Percentiles rank a stretch among this genome's conserved stretches.
These are phyloP conservation scores for Henningerozyma blattae DNA, from an alignment of 805 yeast species.

Conservation along the genomic window DNA sequence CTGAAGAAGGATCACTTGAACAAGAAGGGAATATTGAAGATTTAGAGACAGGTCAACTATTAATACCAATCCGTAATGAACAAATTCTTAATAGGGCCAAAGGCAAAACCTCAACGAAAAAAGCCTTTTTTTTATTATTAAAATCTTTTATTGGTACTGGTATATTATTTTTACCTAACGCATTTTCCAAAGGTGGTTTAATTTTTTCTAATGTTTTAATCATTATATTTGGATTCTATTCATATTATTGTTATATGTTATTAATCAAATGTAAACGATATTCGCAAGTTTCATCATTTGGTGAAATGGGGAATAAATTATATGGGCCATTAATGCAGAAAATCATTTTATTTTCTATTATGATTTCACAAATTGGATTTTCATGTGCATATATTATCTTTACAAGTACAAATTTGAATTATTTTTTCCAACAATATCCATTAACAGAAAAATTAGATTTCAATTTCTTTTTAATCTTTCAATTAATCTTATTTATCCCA, in stretches of 20 bases:
- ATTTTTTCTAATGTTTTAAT: conserved; percentile 42
- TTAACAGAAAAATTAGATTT: conserved; percentile 25
- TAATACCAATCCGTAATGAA: not conserved
- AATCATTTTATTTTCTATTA: conserved; percentile 50
- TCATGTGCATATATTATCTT: conserved; percentile 73
- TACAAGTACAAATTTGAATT: conserved; percentile 58
- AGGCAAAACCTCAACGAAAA: conserved; percentile 44
- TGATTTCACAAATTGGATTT: conserved; percentile 67
- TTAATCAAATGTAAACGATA: conserved; percentile 45
- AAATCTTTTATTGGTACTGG: conserved; percentile 77
- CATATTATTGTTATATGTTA: conserved; percentile 68
- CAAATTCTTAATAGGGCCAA: not conserved
- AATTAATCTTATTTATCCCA: conserved; percentile 50
- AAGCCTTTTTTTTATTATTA: conserved; percentile 57
- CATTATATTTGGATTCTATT: conserved; percentile 50
- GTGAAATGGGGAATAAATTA: conserved; percentile 55
- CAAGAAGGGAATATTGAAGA: conserved; percentile 4
- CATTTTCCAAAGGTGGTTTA: conserved; percentile 64
- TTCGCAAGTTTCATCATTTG: conserved; percentile 58
- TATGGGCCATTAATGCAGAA: conserved; percentile 58
- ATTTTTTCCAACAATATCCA: conserved; percentile 44
- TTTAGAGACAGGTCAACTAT: not conserved
- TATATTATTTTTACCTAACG: conserved; percentile 55
- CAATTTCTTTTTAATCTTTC: conserved; percentile 39
- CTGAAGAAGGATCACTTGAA: conserved; percentile 31